Conservation (phyloP, 805 yeast species). For the Vanderwaltozyma tropicalis region DNA sequence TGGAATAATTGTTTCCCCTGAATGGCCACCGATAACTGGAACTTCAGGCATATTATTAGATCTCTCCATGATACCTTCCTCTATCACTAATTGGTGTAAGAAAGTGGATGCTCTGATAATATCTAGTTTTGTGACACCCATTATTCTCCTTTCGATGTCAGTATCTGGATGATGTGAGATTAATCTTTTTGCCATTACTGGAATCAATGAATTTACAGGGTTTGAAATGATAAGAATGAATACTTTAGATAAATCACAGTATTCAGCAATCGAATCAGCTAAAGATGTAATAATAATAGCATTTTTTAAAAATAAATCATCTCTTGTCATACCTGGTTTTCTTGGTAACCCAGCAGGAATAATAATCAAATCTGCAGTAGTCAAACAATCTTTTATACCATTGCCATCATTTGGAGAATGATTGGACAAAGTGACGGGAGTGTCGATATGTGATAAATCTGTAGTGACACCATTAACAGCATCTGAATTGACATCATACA, state of each 20-base stretch:
- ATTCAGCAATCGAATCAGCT: constrained; percentile 62
- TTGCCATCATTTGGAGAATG: constrained; percentile 39
- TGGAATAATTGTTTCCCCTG: constrained; percentile 91
- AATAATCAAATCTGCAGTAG: constrained; percentile 19
- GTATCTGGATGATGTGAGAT: constrained; percentile 40
- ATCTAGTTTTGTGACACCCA: constrained; percentile 87
- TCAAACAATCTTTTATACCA: constrained; percentile 26
- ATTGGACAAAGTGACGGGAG: constrained; percentile 50
- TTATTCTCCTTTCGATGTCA: constrained; percentile 59
- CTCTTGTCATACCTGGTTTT: constrained; percentile 93
- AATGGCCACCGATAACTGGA: constrained; percentile 88
- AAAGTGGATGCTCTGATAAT: constrained; percentile 75
- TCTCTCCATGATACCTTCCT: constrained; percentile 20
- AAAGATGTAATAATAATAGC: constrained; percentile 69
- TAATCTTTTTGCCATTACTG: constrained; percentile 74
- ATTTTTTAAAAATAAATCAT: constrained; percentile 74
- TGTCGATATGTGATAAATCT: constrained; percentile 74
- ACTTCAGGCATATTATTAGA: constrained; percentile 42
- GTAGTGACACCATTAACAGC: constrained; percentile 70
- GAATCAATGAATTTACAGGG: constrained; percentile 91
- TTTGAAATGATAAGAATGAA: constrained; percentile 76
- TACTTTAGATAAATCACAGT: constrained; percentile 53
- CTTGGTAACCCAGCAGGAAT: constrained; percentile 86
- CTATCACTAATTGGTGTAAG: constrained; percentile 41
- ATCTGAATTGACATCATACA: constrained; percentile 70